These are phyloP conservation scores for Colletotrichum sp. DNA, from an alignment of 2,329 filamentous ascomycete genomes.

Conservation along the genomic window DNA sequence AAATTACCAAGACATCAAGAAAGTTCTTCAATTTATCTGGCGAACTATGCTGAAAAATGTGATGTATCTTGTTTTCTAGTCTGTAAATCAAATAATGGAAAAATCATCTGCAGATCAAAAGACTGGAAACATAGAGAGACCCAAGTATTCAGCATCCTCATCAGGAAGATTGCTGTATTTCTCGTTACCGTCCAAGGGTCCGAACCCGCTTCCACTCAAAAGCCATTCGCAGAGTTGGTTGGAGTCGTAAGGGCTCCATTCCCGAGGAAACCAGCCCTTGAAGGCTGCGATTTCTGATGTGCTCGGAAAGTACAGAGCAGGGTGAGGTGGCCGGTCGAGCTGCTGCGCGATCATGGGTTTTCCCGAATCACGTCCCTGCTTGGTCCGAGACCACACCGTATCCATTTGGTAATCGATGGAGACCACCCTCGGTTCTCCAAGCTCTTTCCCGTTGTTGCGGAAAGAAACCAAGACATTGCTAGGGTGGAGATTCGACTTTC, in stretches of 20 bases:
- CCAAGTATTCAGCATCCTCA: neutral
- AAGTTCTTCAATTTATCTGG: too few species aligned
- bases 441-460: neutral
- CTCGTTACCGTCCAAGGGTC: neutral
- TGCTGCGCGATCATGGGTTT: neutral
- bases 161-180: neutral
- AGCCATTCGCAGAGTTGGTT: neutral
- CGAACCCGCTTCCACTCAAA: neutral
- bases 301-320: neutral
- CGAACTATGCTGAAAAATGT: too few species aligned
- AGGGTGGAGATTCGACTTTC: accelerated
- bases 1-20: too few species aligned
- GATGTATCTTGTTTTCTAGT: too few species aligned
- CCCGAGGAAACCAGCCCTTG: neutral
- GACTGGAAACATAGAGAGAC: neutral
- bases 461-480: neutral
- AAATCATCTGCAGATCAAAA: too few species aligned
- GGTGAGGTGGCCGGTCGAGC: neutral
- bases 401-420: neutral
- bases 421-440: neutral
- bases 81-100: too few species aligned
- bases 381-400: neutral
- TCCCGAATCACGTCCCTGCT: neutral
- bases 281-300: too few species aligned
- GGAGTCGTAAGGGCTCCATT: neutral